Conservation (phyloP, 192 early-diverging fungal species). For the Rhizophagus prolifer region DNA sequence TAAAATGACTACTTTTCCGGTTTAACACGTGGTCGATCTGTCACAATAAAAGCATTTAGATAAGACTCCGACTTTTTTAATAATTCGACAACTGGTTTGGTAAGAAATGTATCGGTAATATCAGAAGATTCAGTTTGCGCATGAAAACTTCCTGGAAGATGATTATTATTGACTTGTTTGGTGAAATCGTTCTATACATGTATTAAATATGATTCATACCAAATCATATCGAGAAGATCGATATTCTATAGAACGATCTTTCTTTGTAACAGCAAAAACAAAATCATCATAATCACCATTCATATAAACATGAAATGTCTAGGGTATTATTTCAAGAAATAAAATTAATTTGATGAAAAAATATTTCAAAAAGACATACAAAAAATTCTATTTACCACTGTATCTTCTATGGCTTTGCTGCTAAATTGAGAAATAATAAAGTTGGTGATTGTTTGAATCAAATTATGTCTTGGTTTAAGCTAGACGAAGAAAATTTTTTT, state of each 20-base stretch:
- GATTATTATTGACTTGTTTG: conserved; percentile 5
- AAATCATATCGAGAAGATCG: neutral
- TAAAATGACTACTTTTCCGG: conserved; percentile 4
- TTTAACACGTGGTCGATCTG: neutral
- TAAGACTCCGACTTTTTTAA: neutral
- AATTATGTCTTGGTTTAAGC: conserved; percentile 5
- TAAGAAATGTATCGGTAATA: conserved; percentile 5
- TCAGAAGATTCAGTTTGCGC: conserved; percentile 16
- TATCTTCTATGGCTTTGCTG: neutral
- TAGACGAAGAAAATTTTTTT: neutral
- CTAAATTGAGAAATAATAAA: conserved; percentile 17
- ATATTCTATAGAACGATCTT: neutral
- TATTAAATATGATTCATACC: neutral
- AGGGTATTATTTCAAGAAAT: neutral
- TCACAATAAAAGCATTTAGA: neutral
- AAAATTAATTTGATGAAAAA: neutral
- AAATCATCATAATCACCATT: neutral
- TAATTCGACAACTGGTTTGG: neutral
- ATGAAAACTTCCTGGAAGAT: neutral
- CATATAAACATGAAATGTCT: neutral
- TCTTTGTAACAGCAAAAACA: conserved; percentile 1
- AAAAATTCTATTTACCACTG: neutral
- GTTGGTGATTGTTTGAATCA: neutral
- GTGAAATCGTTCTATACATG: neutral
- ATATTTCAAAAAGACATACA: neutral